These are phyloP conservation scores for Botryobasidium botryosum DNA, from an alignment of 768 basidiomycete species.

Conservation along the genomic window DNA sequence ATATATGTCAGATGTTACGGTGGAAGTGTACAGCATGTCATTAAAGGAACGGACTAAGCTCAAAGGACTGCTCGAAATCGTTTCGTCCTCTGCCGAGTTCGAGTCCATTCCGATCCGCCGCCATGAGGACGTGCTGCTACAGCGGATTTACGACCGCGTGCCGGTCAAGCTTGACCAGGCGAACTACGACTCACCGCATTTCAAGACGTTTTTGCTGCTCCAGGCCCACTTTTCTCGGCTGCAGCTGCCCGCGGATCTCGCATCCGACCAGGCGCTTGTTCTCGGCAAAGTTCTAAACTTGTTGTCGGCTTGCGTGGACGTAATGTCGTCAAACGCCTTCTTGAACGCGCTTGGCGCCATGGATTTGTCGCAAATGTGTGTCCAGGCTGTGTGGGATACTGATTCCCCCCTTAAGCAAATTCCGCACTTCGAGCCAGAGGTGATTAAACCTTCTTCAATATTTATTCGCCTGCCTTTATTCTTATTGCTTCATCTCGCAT, in stretches of 20 bases:
- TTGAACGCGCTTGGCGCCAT: slow-evolving; percentile 87
- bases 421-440: slow-evolving; percentile 87
- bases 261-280: slow-evolving; percentile 75
- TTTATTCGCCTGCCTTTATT: neutral
- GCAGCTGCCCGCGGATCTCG: slow-evolving; percentile 82
- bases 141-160: slow-evolving; percentile 86
- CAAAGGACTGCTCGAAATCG: slow-evolving; percentile 90
- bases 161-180: slow-evolving; percentile 71
- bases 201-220: slow-evolving; percentile 94
- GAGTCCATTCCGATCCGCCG: slow-evolving; percentile 88
- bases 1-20: slow-evolving; percentile 60
- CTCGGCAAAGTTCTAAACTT: slow-evolving; percentile 83
- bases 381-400: slow-evolving; percentile 94
- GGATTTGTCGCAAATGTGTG: slow-evolving; percentile 98
- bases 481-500: slow-evolving; percentile 1
- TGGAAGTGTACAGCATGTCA: slow-evolving; percentile 92
- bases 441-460: too few relatives aligned
- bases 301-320: slow-evolving; percentile 88
- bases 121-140: slow-evolving; percentile 72
- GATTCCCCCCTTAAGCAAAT: slow-evolving; percentile 93
- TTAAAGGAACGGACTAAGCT: slow-evolving; percentile 93
- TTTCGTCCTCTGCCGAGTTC: slow-evolving; percentile 93
- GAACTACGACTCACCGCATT: slow-evolving; percentile 89
- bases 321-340: slow-evolving; percentile 96
- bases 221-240: slow-evolving; percentile 95